Base-by-base conservation (phyloP, 192 early-diverging fungal genomes). In the Backusella luteola region DNA sequence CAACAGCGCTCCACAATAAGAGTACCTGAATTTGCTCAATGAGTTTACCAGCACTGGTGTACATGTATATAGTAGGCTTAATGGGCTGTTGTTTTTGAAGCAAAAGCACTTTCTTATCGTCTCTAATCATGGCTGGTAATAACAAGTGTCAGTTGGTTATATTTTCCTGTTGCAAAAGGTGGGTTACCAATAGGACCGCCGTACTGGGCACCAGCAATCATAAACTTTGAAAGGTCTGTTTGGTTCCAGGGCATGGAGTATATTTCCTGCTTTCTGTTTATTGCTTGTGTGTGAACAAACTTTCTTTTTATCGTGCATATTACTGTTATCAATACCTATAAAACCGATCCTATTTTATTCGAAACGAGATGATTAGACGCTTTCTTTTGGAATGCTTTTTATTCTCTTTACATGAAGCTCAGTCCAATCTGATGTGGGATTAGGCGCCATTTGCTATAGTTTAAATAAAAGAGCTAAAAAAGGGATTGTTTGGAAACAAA, bases 221-320 rank as follows among this genome's bases (percentile, higher is more conserved):
- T 86, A 79, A 88, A 94, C 73, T 94, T 94, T 11, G 89, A 89
- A 34, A 99, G 83, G 79, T 98, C 94, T 6, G 96, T 84, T n/a
- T 91, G 90, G 34, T 91, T 91, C 98, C 97, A 98, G 67, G 90
- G 80, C 91, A 98, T 90, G 19, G 91, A 79, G 78, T 99, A 99
- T 12, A 94, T 84, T 77, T 94, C 93, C 71, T 94, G 89, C 76
- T 94, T 88, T 76, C 89, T 90, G 71, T 15, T 29, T 11, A 26
- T 19, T 19, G n/a, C 19, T 34, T n/a, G 46, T 66, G 70, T 8
- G 35, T 39, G 36, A 53, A 19, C 9, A 21, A 9, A 15, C 7
- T 34, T 34, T n/a, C 26, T 44, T 56, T 39, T 41, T 19, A 34
- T 6, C 6, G 6, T 63, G 56, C 56, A 63, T n/a, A 42, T n/a